These are phyloP conservation scores for Pseudoperonospora humuli DNA, from an alignment of 352 stramenopile genomes.

Conservation along the genomic window DNA sequence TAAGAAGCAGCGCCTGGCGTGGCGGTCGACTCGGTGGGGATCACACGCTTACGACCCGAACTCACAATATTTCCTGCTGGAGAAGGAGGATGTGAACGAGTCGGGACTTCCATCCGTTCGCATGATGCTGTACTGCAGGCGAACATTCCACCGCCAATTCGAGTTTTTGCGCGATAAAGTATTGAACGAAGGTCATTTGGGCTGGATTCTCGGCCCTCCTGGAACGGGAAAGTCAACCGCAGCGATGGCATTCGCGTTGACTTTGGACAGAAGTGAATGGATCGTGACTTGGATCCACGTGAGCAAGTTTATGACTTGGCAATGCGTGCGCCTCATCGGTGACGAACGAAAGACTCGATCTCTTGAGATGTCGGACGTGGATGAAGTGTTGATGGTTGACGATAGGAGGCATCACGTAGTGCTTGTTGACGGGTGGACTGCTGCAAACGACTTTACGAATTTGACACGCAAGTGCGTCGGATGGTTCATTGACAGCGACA, in stretches of 20 bases:
- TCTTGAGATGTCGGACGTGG: no score
- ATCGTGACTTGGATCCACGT: conserved; percentile 13
- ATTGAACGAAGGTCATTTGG: conserved; percentile 4
- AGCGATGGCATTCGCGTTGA: conserved; percentile 7
- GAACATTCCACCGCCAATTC: conserved; percentile 5
- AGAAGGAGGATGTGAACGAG: conserved; percentile 4
- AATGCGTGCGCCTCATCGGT: conserved; percentile 2
- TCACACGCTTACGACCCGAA: not conserved
- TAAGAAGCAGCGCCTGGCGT: not conserved
- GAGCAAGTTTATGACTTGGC: not conserved
- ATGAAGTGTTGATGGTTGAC: no score
- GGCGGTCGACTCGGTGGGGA: not conserved
- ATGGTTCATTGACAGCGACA: not conserved
- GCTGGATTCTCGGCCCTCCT: conserved; percentile 8
- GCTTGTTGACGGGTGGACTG: conserved; percentile 8
- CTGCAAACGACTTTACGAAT: not conserved
- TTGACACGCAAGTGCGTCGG: not conserved
- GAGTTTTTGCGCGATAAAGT: conserved; percentile 8
- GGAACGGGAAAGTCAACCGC: conserved; percentile 13
- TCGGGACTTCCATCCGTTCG: not conserved
- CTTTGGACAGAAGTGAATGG: conserved; percentile 6
- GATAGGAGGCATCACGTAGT: conserved; percentile 1
- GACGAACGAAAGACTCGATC: not conserved
- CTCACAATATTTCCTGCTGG: conserved; percentile 1
- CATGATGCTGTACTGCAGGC: conserved; percentile 9